Conservation (phyloP, 441 rosid genomes). For the California macrophylla region DNA sequence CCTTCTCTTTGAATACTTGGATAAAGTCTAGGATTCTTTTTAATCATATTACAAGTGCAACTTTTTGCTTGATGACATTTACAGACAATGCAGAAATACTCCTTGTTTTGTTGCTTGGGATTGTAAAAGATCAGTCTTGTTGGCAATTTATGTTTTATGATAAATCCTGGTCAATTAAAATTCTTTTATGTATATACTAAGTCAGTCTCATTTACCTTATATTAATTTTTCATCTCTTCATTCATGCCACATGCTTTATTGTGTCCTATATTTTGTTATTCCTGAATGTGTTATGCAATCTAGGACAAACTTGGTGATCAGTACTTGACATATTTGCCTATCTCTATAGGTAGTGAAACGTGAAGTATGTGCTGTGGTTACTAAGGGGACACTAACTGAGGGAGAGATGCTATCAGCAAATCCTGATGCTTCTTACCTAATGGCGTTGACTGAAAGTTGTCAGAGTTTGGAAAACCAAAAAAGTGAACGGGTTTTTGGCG, state of each 20-base stretch:
- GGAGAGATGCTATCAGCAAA: constrained; percentile 75
- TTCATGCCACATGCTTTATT: too few relatives aligned
- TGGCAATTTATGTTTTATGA: neutral
- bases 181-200: neutral
- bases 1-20: neutral
- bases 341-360: constrained; percentile 87
- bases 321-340: constrained; percentile 22
- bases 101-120: neutral
- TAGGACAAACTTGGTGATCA: constrained; percentile 10
- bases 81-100: neutral
- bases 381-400: constrained; percentile 88
- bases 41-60: neutral
- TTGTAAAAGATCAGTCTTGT: constrained; percentile 1
- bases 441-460: constrained; percentile 69
- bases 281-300: neutral
- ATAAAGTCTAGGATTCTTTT: neutral
- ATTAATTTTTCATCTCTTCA: neutral
- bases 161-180: constrained; percentile 7
- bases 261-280: neutral
- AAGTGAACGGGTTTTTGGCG: constrained; percentile 50
- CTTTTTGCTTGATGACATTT: neutral
- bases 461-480: constrained; percentile 27
- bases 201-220: neutral
- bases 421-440: constrained; percentile 84
- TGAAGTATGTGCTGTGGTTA: constrained; percentile 89